Percentiles rank a stretch among this genome's conserved stretches.
phyloP scores from a whole-genome alignment of 257 asterid species.

The Penstemon eatonii region DNA sequence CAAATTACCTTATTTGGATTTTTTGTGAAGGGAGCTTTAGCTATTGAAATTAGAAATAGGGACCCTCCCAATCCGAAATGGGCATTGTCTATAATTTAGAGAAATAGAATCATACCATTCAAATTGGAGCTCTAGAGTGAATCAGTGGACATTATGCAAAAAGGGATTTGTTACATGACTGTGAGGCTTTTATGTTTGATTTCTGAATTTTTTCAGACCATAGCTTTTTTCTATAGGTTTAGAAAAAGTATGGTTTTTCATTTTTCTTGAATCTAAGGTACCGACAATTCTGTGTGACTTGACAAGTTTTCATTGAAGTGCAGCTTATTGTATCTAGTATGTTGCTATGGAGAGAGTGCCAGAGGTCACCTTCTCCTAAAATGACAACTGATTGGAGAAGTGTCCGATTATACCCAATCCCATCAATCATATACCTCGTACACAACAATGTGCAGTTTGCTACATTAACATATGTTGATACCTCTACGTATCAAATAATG shows the following conservation, averaged over 20 bases:
- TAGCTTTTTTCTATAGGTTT: not conserved
- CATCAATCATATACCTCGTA: conserved; percentile 88
- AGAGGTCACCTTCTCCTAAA: conserved; percentile 70
- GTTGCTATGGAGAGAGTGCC: conserved; percentile 80
- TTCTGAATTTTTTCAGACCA: not conserved
- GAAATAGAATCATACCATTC: not conserved
- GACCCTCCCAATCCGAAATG: not conserved
- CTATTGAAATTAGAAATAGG: not conserved
- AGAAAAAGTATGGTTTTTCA: not conserved
- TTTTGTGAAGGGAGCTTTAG: not conserved
- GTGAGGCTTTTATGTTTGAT: not conserved
- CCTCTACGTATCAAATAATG: conserved; percentile 95
- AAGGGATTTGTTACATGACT: not conserved
- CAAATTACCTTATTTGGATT: not conserved
- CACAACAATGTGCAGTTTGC: conserved; percentile 99
- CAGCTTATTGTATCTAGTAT: conserved; percentile 85
- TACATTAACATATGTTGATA: conserved; percentile 89
- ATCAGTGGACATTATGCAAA: not conserved
- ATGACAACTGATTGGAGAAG: conserved; percentile 88
- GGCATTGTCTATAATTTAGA: not conserved
- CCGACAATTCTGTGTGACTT: not conserved
- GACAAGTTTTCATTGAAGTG: conserved; percentile 28
- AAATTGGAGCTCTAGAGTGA: not conserved
- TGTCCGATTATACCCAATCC: conserved; percentile 76
- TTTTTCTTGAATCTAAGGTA: too few relatives aligned